Evolutionary conservation across 192 early-diverging fungal genomes (phyloP), one percentile per base, ranked within the genome.

Genomic region (Gorgonomyces haynaldii): DNA sequence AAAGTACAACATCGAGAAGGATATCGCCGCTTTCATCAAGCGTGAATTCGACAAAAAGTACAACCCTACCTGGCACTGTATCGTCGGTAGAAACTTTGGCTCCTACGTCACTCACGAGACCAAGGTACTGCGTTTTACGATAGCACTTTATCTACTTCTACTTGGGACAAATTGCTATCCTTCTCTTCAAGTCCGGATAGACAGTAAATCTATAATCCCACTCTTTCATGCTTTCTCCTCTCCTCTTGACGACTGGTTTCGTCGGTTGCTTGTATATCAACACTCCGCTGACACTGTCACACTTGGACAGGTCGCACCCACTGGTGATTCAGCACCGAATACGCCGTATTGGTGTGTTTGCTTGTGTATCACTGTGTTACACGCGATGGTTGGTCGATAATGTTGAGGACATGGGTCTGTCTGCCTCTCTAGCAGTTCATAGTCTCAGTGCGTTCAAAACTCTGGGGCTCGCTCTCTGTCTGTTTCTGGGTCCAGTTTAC

Each of bases 101-200:
- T 94, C 90, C 27, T 95, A 89, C 54, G 96, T 96, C 13, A 96
- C 96, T 21, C 93, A 98, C 53, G 95, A 79, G 53, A 79, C 77
- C 19, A 79, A 78, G 70, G 76, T 83, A 45, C 40, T 23, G 3
- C 12, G 10, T 35, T 57, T 10, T 21, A 54, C 3, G 35, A 35
- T 74, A 92, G 74, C 88, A 91, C 56, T 98, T 96, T 54, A 93
- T 98, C 69, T 98, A 96, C 82, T 96, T 98, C 62, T 96, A 98
- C 62, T 76, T 89, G 40, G 86, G 83, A 47, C 83, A 90, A 60
- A 89, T 89, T 29, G 91, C 92, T 7, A 89, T 93, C 57, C 70
- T 98, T 44, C 69, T 95, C 28, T 94, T 94, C 82, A 97, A 91
- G 42, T 52, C 40, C 4, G 51, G 42, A 6, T 57, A 40, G 30